Conservation (phyloP, 2,329 filamentous ascomycete genomes). For the Setomelanomma holmii region DNA sequence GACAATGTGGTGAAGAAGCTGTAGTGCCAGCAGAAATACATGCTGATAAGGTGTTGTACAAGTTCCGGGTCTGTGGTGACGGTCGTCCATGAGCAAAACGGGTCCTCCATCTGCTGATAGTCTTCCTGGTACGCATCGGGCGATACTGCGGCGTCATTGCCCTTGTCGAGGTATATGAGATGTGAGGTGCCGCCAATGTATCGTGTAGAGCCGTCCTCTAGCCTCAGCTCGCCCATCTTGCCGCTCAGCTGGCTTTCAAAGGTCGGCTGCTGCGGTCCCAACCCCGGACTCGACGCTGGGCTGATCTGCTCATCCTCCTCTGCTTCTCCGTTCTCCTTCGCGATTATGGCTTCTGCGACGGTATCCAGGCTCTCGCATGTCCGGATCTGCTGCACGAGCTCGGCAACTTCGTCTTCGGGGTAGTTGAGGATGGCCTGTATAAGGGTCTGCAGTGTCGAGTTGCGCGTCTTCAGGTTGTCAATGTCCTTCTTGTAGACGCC, state of each 20-base stretch:
- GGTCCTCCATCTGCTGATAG: slow-evolving; percentile 66
- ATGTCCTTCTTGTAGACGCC: slow-evolving; percentile 96
- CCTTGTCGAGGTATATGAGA: slow-evolving; percentile 73
- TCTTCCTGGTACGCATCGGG: slow-evolving; percentile 50
- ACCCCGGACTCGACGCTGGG: slow-evolving; percentile 41
- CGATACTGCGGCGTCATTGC: slow-evolving; percentile 38
- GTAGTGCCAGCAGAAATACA: slow-evolving; percentile 99
- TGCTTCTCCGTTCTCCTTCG: slow-evolving; percentile 57
- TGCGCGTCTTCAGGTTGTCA: slow-evolving; percentile 84
- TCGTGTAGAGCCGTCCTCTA: slow-evolving; percentile 86
- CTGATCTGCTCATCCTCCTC: slow-evolving; percentile 52
- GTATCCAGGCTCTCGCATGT: slow-evolving; percentile 78
- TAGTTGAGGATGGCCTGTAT: slow-evolving; percentile 93
- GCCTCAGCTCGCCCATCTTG: slow-evolving; percentile 88
- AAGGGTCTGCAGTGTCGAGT: slow-evolving; percentile 88
- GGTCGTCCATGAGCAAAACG: slow-evolving; percentile 84
- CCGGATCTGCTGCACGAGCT: slow-evolving; percentile 84
- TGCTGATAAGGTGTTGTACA: slow-evolving; percentile 86
- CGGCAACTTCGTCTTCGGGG: slow-evolving; percentile 82
- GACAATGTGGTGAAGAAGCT: slow-evolving; percentile 93
- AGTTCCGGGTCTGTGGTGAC: slow-evolving; percentile 82
- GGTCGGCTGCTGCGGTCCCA: slow-evolving; percentile 44
- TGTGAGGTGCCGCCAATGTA: slow-evolving; percentile 96
- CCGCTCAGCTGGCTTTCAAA: slow-evolving; percentile 84
- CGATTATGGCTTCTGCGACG: slow-evolving; percentile 66